Percentiles rank a stretch among this genome's conserved stretches.
phyloP scores from a whole-genome alignment of 192 early-diverging fungal genomes.

The Coemansia sp. region DNA sequence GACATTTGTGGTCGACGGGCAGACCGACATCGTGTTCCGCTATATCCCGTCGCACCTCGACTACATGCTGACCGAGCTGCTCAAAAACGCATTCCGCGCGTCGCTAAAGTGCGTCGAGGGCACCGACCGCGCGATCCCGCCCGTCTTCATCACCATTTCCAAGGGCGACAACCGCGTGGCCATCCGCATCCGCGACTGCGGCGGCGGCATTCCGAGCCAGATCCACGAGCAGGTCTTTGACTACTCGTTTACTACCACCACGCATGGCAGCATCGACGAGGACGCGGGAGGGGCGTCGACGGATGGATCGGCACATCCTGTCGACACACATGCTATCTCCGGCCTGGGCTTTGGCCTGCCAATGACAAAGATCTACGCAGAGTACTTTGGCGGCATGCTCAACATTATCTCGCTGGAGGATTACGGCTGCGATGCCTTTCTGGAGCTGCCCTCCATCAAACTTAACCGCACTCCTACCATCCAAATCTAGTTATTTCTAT shows the following conservation, averaged over 20 bases:
- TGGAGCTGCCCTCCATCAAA: constrained; percentile 36
- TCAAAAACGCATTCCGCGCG: constrained; percentile 83
- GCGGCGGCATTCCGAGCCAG: constrained; percentile 77
- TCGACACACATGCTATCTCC: constrained; percentile 8
- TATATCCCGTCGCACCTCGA: constrained; percentile 86
- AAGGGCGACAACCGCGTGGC: constrained; percentile 67
- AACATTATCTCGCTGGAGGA: constrained; percentile 29
- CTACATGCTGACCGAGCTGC: constrained; percentile 81
- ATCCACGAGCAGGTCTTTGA: constrained; percentile 77
- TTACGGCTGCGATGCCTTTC: constrained; percentile 31
- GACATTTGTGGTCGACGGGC: constrained; percentile 58
- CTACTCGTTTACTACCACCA: constrained; percentile 85
- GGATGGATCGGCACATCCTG: not conserved
- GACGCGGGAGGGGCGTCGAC: not conserved
- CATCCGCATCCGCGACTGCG: constrained; percentile 79
- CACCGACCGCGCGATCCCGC: constrained; percentile 47
- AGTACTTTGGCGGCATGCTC: constrained; percentile 36
- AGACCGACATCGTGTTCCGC: constrained; percentile 8
- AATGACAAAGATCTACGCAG: constrained; percentile 35
- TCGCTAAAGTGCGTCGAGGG: constrained; percentile 59
- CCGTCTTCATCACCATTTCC: constrained; percentile 75
- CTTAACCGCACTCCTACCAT: constrained; percentile 8
- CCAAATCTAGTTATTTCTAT: constrained; percentile 8
- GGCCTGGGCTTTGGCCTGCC: constrained; percentile 41
- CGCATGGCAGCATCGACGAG: constrained; percentile 35